Conservation (phyloP, 2,329 filamentous ascomycete genomes). For the Xylariales sp. region DNA sequence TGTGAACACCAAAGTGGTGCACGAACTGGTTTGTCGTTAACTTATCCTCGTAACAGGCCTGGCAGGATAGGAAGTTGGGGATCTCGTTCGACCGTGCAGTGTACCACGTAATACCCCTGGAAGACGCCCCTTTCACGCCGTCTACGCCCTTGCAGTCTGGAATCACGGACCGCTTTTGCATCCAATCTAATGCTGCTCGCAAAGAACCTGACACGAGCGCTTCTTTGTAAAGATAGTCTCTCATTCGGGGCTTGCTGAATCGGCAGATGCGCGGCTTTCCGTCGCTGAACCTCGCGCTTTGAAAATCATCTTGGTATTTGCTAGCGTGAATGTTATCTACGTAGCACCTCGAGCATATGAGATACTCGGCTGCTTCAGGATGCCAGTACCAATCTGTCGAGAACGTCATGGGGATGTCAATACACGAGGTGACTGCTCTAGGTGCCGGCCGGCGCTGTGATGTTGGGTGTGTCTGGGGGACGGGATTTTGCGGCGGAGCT, state of each 20-base stretch:
- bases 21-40: slow-evolving; percentile 32
- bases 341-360: slow-evolving; percentile 57
- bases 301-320: slow-evolving; percentile 48
- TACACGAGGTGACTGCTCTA: slow-evolving; percentile 47
- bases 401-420: slow-evolving; percentile 45
- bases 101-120: slow-evolving; percentile 39
- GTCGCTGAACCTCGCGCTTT: slow-evolving; percentile 39
- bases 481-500: neutral
- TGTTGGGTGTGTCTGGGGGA: neutral
- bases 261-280: slow-evolving; percentile 44
- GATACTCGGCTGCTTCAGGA: slow-evolving; percentile 48
- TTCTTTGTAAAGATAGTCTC: slow-evolving; percentile 50
- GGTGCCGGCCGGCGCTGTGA: neutral
- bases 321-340: slow-evolving; percentile 52
- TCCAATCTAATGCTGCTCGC: slow-evolving; percentile 46
- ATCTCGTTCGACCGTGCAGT: slow-evolving; percentile 32
- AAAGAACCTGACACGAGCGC: slow-evolving; percentile 47
- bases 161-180: slow-evolving; percentile 41
- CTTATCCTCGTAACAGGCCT: slow-evolving; percentile 44
- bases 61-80: slow-evolving; percentile 39
- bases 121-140: slow-evolving; percentile 35
- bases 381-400: slow-evolving; percentile 55
- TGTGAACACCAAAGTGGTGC: slow-evolving; percentile 28
- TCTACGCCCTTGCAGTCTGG: slow-evolving; percentile 39
- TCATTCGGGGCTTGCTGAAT: slow-evolving; percentile 51